Conservation (phyloP, 1,139 yeast genomes). For the Debaryomyces fabryi region DNA sequence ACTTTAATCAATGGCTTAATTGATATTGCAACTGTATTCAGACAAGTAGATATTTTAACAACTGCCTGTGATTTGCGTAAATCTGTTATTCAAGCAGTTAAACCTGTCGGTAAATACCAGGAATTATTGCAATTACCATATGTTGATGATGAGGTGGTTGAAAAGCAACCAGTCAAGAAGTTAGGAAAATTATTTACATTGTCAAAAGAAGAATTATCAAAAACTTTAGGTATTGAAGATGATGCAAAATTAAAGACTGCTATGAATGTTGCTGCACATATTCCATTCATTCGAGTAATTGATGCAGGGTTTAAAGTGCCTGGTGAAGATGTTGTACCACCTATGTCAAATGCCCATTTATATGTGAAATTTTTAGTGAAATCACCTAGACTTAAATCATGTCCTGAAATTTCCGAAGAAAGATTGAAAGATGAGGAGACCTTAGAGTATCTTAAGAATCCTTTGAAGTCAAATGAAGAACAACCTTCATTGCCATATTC, state of each 20-base stretch:
- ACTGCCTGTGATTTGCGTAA: slow-evolving; percentile 71
- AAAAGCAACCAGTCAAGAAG: slow-evolving; percentile 52
- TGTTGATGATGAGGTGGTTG: slow-evolving; percentile 51
- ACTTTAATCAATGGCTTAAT: slow-evolving; percentile 70
- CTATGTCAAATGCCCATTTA: slow-evolving; percentile 73
- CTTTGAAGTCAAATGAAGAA: slow-evolving; percentile 61
- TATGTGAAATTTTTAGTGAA: slow-evolving; percentile 74
- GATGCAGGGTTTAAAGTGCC: slow-evolving; percentile 82
- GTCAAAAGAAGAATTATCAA: slow-evolving; percentile 55
- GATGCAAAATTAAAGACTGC: slow-evolving; percentile 49
- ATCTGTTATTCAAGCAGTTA: slow-evolving; percentile 77
- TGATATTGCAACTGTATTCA: slow-evolving; percentile 80
- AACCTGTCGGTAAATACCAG: slow-evolving; percentile 54
- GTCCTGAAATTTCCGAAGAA: slow-evolving; percentile 49
- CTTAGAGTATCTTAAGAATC: slow-evolving; percentile 70
- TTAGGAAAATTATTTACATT: slow-evolving; percentile 69
- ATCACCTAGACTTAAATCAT: slow-evolving; percentile 67
- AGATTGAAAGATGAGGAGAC: slow-evolving; percentile 50
- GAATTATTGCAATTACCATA: slow-evolving; percentile 83
- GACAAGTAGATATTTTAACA: slow-evolving; percentile 65
- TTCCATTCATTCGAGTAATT: slow-evolving; percentile 72
- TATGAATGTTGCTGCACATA: slow-evolving; percentile 59
- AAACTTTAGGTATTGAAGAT: slow-evolving; percentile 58
- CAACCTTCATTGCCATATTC: slow-evolving; percentile 70
- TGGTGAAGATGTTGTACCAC: slow-evolving; percentile 80